Evolutionary conservation across 208 protist species (phyloP), one percentile per base, ranked within the genome.

Genomic region (Trypanosoma rangeli): DNA sequence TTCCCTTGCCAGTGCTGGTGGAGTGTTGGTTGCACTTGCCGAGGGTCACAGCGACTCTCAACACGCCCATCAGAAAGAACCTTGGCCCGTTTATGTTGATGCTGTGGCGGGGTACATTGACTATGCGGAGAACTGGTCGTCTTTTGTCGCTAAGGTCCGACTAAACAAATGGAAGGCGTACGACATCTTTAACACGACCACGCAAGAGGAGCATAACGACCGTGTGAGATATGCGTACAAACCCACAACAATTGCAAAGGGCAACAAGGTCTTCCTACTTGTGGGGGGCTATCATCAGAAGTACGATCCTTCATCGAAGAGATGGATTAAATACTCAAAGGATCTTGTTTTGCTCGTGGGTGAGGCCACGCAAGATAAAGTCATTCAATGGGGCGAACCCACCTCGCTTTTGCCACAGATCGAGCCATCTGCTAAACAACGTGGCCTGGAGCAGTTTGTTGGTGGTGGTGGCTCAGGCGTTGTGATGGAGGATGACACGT

Each of bases 391-490:
- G 46, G 46, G 46, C 20, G 46, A 15, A 22, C 3, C 13, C 46
- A 50, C 4, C 4, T 50, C 46, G 3, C 46, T 16, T 5, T 22
- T 50, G 46, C 3, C 3, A 50, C 8, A 50, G 46, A 22, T 4
- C 13, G 20, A 5, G 3, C 4, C 13, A 50, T 3, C 46, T 15
- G 16, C 46, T 50, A 5, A 50, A 3, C 10, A 50, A 50, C 4
- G 20, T 15, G 20, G 20, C 9, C 29, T 37, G 24, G 44, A 42
- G 29, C 9, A 60, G 13, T 42, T 60, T 60, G 8, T n/a, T 24
- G 31, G 15, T 8, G 55, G 28, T 52, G 59, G 59, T n/a, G 59
- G 59, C 28, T 33, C 44, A 20, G 59, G 59, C 5, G 44, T 53
- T 48, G 2, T 18, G 16, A 52, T 64, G 24, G 44, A 5, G 39